Percentiles rank a stretch among this genome's conserved stretches.
phyloP scores from a whole-genome alignment of 2,329 filamentous ascomycete species.

The Amylocarpus encephaloides region DNA sequence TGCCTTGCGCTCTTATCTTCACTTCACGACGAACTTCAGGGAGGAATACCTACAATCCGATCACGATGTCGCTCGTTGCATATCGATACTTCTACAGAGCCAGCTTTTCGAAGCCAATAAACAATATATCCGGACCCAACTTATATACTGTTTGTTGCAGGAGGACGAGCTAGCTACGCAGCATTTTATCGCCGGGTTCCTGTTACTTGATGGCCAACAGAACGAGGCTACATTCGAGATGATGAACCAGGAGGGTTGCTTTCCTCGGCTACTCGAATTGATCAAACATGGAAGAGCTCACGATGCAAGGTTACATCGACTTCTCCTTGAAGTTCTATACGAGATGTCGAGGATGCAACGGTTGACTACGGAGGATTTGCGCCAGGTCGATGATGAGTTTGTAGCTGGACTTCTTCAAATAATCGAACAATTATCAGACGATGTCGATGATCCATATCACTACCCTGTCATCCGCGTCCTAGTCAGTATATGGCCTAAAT shows the following conservation, averaged over 20 bases:
- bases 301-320: conserved; percentile 67
- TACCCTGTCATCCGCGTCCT: conserved; percentile 91
- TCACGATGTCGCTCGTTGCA: conserved; percentile 74
- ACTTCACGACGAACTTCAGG: conserved; percentile 69
- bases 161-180: conserved; percentile 80
- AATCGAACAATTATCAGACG: conserved; percentile 81
- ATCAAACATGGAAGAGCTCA: conserved; percentile 58
- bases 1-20: conserved; percentile 75
- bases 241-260: conserved; percentile 83
- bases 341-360: conserved; percentile 94
- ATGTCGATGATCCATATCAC: conserved; percentile 88
- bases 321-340: conserved; percentile 84
- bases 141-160: conserved; percentile 84
- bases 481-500: conserved; percentile 45
- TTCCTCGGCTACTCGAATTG: conserved; percentile 75
- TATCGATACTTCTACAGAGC: conserved; percentile 71
- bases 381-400: conserved; percentile 74
- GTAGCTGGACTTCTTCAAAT: conserved; percentile 77
- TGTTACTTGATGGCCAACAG: conserved; percentile 78
- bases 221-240: conserved; percentile 74
- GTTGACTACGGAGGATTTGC: conserved; percentile 67
- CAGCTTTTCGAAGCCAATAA: conserved; percentile 66
- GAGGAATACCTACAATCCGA: conserved; percentile 69
- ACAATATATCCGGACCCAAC: conserved; percentile 86
- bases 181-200: conserved; percentile 73